These are phyloP conservation scores for Periconia digitata DNA, from an alignment of 2,329 filamentous ascomycete species.

Conservation along the genomic window DNA sequence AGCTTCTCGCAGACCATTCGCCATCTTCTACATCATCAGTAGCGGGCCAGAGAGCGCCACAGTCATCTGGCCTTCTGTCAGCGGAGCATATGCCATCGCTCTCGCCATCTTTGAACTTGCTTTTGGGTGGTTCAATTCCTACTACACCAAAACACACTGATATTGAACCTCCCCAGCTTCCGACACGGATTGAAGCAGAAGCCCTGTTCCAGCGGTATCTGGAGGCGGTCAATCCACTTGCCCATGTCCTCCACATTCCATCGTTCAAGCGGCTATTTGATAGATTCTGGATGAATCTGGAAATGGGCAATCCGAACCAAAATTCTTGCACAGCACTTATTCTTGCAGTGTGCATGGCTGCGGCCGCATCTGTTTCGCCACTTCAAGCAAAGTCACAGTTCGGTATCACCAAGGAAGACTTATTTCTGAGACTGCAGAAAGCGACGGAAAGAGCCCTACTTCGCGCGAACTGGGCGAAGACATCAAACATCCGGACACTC, in stretches of 20 bases:
- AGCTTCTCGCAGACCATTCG: slow-evolving; percentile 39
- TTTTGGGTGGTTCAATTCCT: slow-evolving; percentile 35
- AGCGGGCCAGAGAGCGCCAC: slow-evolving; percentile 37
- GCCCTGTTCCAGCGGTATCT: slow-evolving; percentile 37
- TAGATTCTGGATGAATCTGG: slow-evolving; percentile 40
- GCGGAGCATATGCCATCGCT: slow-evolving; percentile 43
- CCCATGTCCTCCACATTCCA: slow-evolving; percentile 41
- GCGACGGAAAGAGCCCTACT: slow-evolving; percentile 41
- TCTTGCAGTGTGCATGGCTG: slow-evolving; percentile 41
- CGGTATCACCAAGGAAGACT: slow-evolving; percentile 40
- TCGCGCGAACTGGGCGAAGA: slow-evolving; percentile 42
- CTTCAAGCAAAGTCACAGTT: slow-evolving; percentile 44
- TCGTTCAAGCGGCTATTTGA: slow-evolving; percentile 42
- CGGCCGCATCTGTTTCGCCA: slow-evolving; percentile 39
- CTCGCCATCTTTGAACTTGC: slow-evolving; percentile 37
- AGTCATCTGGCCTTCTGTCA: slow-evolving; percentile 37
- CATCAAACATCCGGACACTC: slow-evolving; percentile 41
- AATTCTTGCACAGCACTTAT: slow-evolving; percentile 42
- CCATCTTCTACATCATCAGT: slow-evolving; percentile 32
- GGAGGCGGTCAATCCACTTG: slow-evolving; percentile 40
- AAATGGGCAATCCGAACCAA: slow-evolving; percentile 38
- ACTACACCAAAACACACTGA: slow-evolving; percentile 27
- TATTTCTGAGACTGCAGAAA: slow-evolving; percentile 38
- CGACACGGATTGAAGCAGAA: slow-evolving; percentile 40
- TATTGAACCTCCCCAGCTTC: slow-evolving; percentile 33